Evolutionary conservation across 2,329 filamentous ascomycete genomes (phyloP).

Genomic region (Cercospora nicotianae): DNA sequence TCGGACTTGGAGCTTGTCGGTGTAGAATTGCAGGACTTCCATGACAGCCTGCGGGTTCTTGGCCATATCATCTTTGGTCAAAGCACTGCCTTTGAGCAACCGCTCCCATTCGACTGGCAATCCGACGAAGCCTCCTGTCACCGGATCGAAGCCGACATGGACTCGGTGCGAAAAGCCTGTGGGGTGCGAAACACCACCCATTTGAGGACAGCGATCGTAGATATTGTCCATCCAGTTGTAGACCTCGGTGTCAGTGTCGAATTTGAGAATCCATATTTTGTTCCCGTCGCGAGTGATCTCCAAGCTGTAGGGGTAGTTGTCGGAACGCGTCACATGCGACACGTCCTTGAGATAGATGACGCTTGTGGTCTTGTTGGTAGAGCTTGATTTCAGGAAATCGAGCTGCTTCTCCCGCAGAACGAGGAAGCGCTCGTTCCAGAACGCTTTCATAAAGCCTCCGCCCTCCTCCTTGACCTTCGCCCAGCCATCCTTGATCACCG

Average conservation of each 20-base stretch:
- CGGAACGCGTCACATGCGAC: slow-evolving; percentile 84
- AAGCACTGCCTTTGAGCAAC: slow-evolving; percentile 89
- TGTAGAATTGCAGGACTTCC: slow-evolving; percentile 83
- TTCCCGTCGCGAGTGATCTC: slow-evolving; percentile 89
- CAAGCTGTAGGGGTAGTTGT: slow-evolving; percentile 87
- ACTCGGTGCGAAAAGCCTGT: slow-evolving; percentile 98
- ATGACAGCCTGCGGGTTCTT: slow-evolving; percentile 77
- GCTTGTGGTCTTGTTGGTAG: slow-evolving; percentile 76
- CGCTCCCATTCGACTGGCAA: slow-evolving; percentile 96
- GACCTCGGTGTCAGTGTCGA: slow-evolving; percentile 93
- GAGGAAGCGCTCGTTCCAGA: slow-evolving; percentile 88
- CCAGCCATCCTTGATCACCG: slow-evolving; percentile 63
- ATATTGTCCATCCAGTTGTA: slow-evolving; percentile 99
- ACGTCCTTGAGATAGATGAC: slow-evolving; percentile 84
- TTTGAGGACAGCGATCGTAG: slow-evolving; percentile 92
- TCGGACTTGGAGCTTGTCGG: slow-evolving; percentile 72
- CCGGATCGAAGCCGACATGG: slow-evolving; percentile 94
- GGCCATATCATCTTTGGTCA: slow-evolving; percentile 98
- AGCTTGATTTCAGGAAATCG: slow-evolving; percentile 91
- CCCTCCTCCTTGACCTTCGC: slow-evolving; percentile 87
- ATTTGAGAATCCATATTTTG: slow-evolving; percentile 84
- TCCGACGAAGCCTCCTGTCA: slow-evolving; percentile 91
- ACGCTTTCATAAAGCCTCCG: slow-evolving; percentile 59
- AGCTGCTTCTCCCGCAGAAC: slow-evolving; percentile 89
- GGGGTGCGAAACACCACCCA: slow-evolving; percentile 97